Base-by-base conservation (phyloP, 2,329 filamentous ascomycete species). In the Apiospora pterosperma region DNA sequence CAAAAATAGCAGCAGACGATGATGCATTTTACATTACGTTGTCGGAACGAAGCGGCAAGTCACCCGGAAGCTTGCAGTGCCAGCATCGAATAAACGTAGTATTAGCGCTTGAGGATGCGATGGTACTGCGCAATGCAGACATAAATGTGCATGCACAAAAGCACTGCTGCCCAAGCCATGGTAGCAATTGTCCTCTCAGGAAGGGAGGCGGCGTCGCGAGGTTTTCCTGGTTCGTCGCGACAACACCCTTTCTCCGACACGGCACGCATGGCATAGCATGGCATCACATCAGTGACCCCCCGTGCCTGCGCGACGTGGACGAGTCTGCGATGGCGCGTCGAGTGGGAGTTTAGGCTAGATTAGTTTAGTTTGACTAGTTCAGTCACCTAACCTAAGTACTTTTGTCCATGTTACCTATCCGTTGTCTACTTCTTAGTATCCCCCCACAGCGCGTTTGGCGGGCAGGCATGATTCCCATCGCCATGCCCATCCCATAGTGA, bases 291-390 rank as follows among this genome's bases (percentile, higher is more conserved):
- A n/a, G n/a, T n/a, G n/a, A n/a, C n/a, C n/a, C n/a, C n/a, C n/a
- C n/a, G n/a, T n/a, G 48, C 48, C 31, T 55, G n/a, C 48, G 48
- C 48, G 48, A 55, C 48, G 48, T 55, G 48, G 48, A 55, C 48
- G 28, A 55, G 48, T 21, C 28, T 19, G 16, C 5, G 25, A 31
- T 52, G 25, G 44, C 44, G 44, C 31, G 44, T 52, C 44, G 44
- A 52, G 31, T 52, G 31, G 44, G 44, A 52, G 44, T 52, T 52
- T 52, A 52, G 44, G 25, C 31, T 25, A 31, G n/a, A n/a, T n/a
- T n/a, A n/a, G n/a, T n/a, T n/a, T n/a, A n/a, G n/a, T n/a, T n/a
- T n/a, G n/a, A n/a, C n/a, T n/a, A n/a, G n/a, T n/a, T n/a, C n/a
- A 52, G 48, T n/a, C 48, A 55, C 28, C 38, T n/a, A n/a, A n/a